Conservation (phyloP, 2,329 filamentous ascomycete genomes). For the Paecilomyces niveus region DNA sequence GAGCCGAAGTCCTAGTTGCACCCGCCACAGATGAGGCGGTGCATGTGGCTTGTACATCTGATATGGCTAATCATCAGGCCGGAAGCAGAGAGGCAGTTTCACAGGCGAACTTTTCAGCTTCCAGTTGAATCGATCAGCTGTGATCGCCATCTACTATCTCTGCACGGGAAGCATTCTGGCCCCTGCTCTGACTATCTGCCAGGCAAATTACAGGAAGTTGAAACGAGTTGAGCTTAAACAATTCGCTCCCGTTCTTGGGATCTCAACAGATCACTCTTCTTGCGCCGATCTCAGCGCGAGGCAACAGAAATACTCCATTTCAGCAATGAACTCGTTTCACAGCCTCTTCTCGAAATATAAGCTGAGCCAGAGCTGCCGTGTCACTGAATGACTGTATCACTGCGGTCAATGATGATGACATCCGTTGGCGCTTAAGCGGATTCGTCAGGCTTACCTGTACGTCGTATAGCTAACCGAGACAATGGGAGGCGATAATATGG, state of each 20-base stretch:
- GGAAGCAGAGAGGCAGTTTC: background rate
- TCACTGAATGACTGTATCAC: background rate
- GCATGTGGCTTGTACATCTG: background rate
- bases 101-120: background rate
- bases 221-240: background rate
- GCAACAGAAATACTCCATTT: background rate
- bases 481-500: background rate
- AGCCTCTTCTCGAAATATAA: background rate
- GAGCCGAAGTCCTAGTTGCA: no score
- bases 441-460: background rate
- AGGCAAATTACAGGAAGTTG: background rate
- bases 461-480: background rate
- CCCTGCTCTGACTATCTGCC: background rate
- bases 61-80: background rate
- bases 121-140: no score
- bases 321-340: background rate
- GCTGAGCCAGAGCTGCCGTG: background rate
- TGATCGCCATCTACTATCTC: background rate
- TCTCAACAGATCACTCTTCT: background rate
- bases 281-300: background rate
- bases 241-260: background rate
- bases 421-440: background rate
- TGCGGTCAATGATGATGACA: background rate
- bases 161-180: background rate
- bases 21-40: no score